These are phyloP conservation scores for Phytophthora citricola DNA, from an alignment of 352 stramenopile genomes.

Conservation along the genomic window DNA sequence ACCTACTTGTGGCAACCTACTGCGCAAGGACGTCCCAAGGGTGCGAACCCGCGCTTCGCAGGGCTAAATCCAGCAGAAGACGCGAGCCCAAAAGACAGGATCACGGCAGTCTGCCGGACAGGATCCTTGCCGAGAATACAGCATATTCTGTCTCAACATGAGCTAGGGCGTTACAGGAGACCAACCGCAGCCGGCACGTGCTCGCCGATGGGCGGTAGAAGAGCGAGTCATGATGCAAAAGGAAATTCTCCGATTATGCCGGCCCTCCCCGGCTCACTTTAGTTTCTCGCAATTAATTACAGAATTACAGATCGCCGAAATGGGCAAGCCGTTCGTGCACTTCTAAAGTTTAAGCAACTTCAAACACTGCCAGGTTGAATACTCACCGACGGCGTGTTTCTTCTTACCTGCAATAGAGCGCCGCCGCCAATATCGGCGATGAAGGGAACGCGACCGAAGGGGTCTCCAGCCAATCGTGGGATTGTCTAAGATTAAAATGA, in stretches of 20 bases:
- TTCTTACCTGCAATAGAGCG: background rate
- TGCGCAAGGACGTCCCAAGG: background rate
- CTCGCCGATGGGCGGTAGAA: background rate
- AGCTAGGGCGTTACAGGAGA: background rate
- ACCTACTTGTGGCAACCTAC: background rate
- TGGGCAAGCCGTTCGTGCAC: too few relatives aligned
- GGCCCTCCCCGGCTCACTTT: too few relatives aligned
- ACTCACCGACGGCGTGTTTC: background rate
- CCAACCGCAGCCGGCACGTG: background rate
- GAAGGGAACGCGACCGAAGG: too few relatives aligned
- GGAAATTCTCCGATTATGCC: background rate
- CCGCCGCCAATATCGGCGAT: background rate
- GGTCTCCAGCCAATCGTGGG: too few relatives aligned
- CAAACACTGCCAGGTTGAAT: background rate
- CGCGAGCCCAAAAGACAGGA: background rate
- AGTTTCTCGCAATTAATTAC: too few relatives aligned
- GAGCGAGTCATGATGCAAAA: conserved; percentile 1
- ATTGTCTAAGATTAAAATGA: conserved; percentile 27
- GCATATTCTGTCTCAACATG: background rate
- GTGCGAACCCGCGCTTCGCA: background rate
- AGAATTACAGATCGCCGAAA: too few relatives aligned
- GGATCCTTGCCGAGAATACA: background rate
- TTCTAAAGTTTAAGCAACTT: background rate
- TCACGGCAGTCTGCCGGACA: background rate
- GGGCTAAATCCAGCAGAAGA: background rate